Base-by-base conservation (phyloP, 371 early-diverging fungal species). In the Rhizopus sp. region DNA sequence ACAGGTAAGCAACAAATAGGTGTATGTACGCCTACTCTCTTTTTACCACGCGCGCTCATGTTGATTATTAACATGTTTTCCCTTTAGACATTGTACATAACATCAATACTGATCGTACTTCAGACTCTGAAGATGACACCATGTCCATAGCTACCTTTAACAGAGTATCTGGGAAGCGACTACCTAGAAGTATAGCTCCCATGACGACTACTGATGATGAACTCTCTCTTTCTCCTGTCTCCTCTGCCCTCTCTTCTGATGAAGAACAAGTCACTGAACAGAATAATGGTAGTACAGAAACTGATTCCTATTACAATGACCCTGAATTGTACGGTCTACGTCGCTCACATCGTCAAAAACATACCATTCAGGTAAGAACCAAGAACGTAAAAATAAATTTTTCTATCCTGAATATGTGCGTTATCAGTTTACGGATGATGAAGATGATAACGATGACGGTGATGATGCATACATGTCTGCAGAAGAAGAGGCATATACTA, bases 241-340 rank as follows among this genome's bases (percentile, higher is more conserved):
- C 46, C 29, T 46, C 46, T 7, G 7, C 29, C 7, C 29, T 46
- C 7, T 46, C 46, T 7, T 46, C 46, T 46, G 46, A 46, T 46
- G 46, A 46, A 29, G 46, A 46, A 12, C 46, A 46, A 46, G 46
- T 46, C 46, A 46, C 46, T 46, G 46, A 46, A 12, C 46, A 46
- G 12, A 23, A 23, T 2, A 23, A 23, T 23, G 47, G 53, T 45
- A 39, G 40, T 33, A 40, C 38, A 15, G 45, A 53, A 35, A 31
- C 31, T 33, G 34, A 49, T 49, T 12, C 32, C 13, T 34, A 49
- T 33, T 49, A 49, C 15, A 49, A 34, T n/a, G 66, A 66, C 50
- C 66, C 66, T 45, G 66, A 66, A 7, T 54, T 66, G 7, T 66
- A 66, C 37, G 62, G 66, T 30, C 29, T 66, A 40, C 54, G 66